A percentile compares a stretch with the other conserved stretches of the same genome.
phyloP scores from a whole-genome alignment of 1,139 yeast genomes.

The Diutina scorzettiae region DNA sequence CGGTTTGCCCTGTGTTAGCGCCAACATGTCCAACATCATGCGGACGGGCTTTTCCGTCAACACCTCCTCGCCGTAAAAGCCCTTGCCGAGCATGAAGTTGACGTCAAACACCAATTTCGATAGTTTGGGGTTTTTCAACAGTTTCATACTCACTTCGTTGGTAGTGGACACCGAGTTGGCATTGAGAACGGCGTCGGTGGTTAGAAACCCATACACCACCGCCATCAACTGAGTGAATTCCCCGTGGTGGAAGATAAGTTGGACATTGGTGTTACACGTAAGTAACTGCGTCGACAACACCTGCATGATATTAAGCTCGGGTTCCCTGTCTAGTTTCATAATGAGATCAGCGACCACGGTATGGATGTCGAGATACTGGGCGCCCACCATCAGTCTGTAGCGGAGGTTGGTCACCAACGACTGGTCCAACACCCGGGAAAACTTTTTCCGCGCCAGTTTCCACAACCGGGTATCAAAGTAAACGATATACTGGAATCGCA shows the following conservation, averaged over 20 bases:
- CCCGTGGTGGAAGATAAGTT: slow-evolving; percentile 57
- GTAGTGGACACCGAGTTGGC: slow-evolving; percentile 13
- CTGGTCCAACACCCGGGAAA: slow-evolving; percentile 61
- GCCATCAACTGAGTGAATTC: slow-evolving; percentile 59
- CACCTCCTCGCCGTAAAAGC: slow-evolving; percentile 36
- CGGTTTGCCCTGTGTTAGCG: slow-evolving; percentile 72
- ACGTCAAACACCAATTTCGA: slow-evolving; percentile 77
- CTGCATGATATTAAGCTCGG: slow-evolving; percentile 68
- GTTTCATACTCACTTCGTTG: slow-evolving; percentile 28
- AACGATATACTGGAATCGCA: slow-evolving; percentile 68
- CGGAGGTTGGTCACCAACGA: slow-evolving; percentile 56
- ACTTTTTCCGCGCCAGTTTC: slow-evolving; percentile 46
- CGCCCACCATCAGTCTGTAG: slow-evolving; percentile 50
- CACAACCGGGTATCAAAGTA: slow-evolving; percentile 63
- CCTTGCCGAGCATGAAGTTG: slow-evolving; percentile 65
- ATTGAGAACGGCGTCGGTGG: slow-evolving; percentile 24
- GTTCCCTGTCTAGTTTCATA: slow-evolving; percentile 63
- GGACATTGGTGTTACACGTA: slow-evolving; percentile 72
- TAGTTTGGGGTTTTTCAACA: slow-evolving; percentile 68
- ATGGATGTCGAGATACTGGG: slow-evolving; percentile 75
- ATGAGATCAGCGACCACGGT: slow-evolving; percentile 70
- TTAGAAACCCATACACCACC: slow-evolving; percentile 51
- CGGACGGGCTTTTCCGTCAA: slow-evolving; percentile 27
- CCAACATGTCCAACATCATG: slow-evolving; percentile 49
- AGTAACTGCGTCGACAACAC: slow-evolving; percentile 76